These are phyloP conservation scores for Pyricularia pennisetigena DNA, from an alignment of 2,329 filamentous ascomycete genomes.

Conservation along the genomic window DNA sequence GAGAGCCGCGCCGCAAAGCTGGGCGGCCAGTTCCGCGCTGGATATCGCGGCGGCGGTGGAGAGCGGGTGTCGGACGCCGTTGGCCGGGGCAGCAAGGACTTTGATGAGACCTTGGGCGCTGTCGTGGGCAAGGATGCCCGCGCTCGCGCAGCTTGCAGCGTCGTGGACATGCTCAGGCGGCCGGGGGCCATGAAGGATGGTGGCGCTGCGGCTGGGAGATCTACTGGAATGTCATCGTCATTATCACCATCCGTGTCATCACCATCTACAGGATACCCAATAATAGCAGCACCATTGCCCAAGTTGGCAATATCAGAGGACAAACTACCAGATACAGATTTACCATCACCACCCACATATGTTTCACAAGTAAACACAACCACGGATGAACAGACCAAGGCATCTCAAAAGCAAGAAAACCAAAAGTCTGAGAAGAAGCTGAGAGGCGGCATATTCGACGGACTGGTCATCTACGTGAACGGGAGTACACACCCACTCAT, in stretches of 20 bases:
- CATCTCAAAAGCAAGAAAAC: not conserved
- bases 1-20: conserved; percentile 61
- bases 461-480: conserved; percentile 74
- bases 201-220: conserved; percentile 8
- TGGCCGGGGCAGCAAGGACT: conserved; percentile 51
- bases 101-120: conserved; percentile 31
- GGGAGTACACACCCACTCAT: conserved; percentile 73
- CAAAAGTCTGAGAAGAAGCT: not conserved
- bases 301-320: not conserved
- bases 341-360: not conserved
- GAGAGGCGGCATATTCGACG: conserved; percentile 49
- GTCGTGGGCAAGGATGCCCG: conserved; percentile 32
- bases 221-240: not conserved
- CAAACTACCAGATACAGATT: not conserved
- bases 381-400: not conserved
- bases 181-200: conserved; percentile 20
- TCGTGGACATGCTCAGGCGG: conserved; percentile 42
- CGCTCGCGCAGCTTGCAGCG: conserved; percentile 29
- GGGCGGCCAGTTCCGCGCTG: conserved; percentile 54
- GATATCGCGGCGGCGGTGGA: conserved; percentile 38
- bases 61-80: conserved; percentile 54
- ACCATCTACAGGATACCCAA: not conserved
- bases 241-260: not conserved
- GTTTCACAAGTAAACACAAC: not conserved
- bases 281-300: not conserved